Evolutionary conservation across 176 grass and related monocot species (phyloP).

Genomic region (Themeda triandra): DNA sequence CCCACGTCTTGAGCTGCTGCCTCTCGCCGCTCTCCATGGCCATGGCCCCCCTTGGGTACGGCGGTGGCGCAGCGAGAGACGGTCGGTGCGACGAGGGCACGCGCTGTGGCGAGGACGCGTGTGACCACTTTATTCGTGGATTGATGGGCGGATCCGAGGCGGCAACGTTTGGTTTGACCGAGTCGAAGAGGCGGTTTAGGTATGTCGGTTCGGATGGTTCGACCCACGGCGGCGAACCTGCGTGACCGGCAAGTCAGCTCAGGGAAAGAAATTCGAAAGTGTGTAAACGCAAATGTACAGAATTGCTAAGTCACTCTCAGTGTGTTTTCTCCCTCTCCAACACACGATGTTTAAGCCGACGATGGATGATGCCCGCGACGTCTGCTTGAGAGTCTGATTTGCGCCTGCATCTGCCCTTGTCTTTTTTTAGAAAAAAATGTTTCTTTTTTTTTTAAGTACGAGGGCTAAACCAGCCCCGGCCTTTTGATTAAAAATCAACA

Average conservation of each 20-base stretch:
- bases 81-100: neutral
- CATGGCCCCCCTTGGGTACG: neutral
- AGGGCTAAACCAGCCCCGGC: no score
- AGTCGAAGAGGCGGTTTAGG: neutral
- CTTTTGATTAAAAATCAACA: no score
- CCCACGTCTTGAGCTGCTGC: slow-evolving; percentile 32
- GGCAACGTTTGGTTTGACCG: neutral
- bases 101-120: neutral
- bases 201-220: neutral
- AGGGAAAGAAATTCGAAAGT: neutral
- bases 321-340: no score
- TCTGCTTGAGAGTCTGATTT: no score
- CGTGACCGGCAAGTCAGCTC: neutral
- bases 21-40: neutral
- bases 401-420: no score
- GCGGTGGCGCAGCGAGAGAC: neutral
- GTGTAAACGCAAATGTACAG: no score
- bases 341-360: no score
- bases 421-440: no score
- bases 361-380: no score
- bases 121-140: slow-evolving; percentile 14
- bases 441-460: no score
- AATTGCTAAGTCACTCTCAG: no score
- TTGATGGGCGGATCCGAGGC: neutral
- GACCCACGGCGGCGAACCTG: neutral